These are phyloP conservation scores for Colletotrichum scovillei DNA, from an alignment of 2,329 filamentous ascomycete species.

Conservation along the genomic window DNA sequence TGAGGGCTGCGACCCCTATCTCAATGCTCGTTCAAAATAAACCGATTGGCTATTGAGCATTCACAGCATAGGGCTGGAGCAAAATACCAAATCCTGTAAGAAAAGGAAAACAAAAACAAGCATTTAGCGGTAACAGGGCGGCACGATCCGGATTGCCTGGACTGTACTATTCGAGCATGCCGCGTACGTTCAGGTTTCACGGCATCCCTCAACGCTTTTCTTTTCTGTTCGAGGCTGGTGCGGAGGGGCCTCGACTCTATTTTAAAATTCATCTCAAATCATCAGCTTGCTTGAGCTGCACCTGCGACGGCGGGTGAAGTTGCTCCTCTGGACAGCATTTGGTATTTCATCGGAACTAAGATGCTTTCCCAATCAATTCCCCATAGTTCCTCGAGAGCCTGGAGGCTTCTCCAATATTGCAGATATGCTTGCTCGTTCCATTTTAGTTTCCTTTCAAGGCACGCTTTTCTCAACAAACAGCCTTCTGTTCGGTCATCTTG, in stretches of 20 bases:
- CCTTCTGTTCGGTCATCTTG: background rate
- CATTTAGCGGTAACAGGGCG: background rate
- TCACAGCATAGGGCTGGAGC: no score
- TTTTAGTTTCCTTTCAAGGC: background rate
- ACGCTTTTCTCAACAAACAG: background rate
- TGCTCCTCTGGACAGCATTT: background rate
- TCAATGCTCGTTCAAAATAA: background rate
- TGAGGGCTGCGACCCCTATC: background rate
- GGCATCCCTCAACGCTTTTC: background rate
- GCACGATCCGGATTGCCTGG: background rate
- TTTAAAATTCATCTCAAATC: slow-evolving; percentile 1
- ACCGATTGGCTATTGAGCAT: background rate
- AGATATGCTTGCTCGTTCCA: background rate
- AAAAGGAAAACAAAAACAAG: background rate
- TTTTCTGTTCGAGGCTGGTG: background rate
- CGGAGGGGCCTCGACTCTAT: background rate
- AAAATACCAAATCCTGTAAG: background rate
- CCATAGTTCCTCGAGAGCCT: background rate
- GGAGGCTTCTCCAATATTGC: background rate
- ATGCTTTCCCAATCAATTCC: background rate
- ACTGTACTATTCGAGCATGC: background rate
- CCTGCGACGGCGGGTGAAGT: background rate
- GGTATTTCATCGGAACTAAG: background rate
- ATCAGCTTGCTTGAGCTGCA: background rate
- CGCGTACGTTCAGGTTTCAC: background rate